phyloP scores from a whole-genome alignment of 495 filamentous ascomycete species.

The Friedmanniomyces simplex region DNA sequence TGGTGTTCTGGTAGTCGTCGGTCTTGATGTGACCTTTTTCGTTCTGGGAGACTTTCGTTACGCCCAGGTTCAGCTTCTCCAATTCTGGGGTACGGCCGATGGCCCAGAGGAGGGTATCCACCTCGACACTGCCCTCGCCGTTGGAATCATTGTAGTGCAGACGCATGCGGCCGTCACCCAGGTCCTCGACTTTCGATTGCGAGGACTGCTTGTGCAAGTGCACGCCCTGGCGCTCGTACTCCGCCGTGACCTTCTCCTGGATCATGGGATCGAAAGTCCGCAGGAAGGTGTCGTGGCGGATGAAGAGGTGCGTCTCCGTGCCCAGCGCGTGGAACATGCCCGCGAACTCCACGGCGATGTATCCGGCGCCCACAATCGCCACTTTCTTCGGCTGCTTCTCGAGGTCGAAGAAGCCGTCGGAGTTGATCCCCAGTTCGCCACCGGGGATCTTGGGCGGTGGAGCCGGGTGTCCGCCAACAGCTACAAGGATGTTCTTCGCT shows the following conservation, averaged over 20 bases:
- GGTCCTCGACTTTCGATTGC: constrained; percentile 60
- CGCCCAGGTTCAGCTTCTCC: constrained; percentile 52
- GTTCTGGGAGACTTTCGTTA: constrained; percentile 49
- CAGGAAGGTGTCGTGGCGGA: constrained; percentile 77
- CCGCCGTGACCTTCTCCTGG: constrained; percentile 69
- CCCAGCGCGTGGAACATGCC: constrained; percentile 89
- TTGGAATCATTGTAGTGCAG: constrained; percentile 53
- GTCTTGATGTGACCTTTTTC: constrained; percentile 50
- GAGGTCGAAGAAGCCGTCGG: constrained; percentile 92
- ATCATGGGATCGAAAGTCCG: constrained; percentile 93
- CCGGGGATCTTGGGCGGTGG: constrained; percentile 50
- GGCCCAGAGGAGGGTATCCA: constrained; percentile 70
- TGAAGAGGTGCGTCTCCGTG: constrained; percentile 89
- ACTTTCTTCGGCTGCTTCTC: constrained; percentile 81
- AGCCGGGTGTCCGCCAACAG: constrained; percentile 52
- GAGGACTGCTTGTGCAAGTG: constrained; percentile 64
- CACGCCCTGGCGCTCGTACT: constrained; percentile 80
- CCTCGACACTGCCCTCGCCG: constrained; percentile 43
- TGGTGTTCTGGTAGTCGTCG: constrained; percentile 77
- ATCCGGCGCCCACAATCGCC: constrained; percentile 88
- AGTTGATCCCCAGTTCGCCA: constrained; percentile 57
- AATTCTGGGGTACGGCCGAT: constrained; percentile 62
- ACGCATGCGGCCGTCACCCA: constrained; percentile 53
- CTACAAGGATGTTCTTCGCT: constrained; percentile 68
- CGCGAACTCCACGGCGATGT: constrained; percentile 92